Conservation (phyloP, 2,329 filamentous ascomycete genomes). For the Lizonia empirigonia region DNA sequence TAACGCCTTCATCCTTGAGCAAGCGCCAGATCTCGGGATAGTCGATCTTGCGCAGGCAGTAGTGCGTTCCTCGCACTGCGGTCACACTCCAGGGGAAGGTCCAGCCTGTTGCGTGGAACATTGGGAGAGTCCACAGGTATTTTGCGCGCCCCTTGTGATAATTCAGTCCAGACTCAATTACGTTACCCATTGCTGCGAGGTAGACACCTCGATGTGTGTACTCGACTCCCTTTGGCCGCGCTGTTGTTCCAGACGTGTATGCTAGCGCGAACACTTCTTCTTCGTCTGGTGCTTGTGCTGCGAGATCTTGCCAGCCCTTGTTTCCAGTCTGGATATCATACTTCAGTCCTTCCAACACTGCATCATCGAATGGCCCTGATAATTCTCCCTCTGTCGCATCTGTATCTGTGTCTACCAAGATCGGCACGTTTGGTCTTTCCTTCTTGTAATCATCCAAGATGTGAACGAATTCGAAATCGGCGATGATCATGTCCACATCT, state of each 20-base stretch:
- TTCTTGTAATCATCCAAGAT: constrained; percentile 71
- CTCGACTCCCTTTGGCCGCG: constrained; percentile 87
- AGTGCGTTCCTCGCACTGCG: constrained; percentile 90
- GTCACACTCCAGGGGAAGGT: constrained; percentile 94
- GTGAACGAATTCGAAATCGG: constrained; percentile 77
- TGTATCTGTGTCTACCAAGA: constrained; percentile 85
- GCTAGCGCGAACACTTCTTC: constrained; percentile 84
- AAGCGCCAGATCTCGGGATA: constrained; percentile 92
- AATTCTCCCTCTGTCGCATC: constrained; percentile 75
- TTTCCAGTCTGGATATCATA: constrained; percentile 70
- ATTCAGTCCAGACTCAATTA: constrained; percentile 88
- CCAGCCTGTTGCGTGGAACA: constrained; percentile 78
- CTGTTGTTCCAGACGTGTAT: constrained; percentile 93
- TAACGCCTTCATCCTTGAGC: constrained; percentile 83
- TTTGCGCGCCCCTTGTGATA: constrained; percentile 70
- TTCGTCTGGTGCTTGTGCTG: constrained; percentile 73
- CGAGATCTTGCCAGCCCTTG: constrained; percentile 77
- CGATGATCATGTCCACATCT: constrained; percentile 85
- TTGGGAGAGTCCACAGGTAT: constrained; percentile 90
- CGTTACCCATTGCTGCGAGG: constrained; percentile 80
- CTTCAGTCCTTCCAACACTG: constrained; percentile 77
- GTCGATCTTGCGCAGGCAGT: constrained; percentile 92
- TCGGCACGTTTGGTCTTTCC: constrained; percentile 65
- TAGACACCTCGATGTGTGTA: constrained; percentile 90
- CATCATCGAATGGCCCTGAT: constrained; percentile 80